These are phyloP conservation scores for Penicillium sp. DNA, from an alignment of 2,329 filamentous ascomycete species.

Conservation along the genomic window DNA sequence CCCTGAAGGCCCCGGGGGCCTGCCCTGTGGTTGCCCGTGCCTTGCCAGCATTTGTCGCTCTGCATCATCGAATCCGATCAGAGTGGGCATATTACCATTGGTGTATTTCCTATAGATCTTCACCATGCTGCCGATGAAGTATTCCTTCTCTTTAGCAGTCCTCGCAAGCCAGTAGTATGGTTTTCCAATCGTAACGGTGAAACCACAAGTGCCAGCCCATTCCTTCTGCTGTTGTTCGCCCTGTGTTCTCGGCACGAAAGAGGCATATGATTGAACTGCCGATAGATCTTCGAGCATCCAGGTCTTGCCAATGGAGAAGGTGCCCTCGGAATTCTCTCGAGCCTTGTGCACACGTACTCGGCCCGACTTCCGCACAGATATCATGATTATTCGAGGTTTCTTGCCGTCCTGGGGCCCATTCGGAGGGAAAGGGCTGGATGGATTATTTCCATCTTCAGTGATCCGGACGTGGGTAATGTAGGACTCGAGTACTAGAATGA, in stretches of 20 bases:
- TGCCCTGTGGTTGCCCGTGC: slow-evolving; percentile 23
- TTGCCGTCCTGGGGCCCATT: slow-evolving; percentile 72
- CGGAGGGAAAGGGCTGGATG: slow-evolving; percentile 81
- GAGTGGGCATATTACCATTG: slow-evolving; percentile 74
- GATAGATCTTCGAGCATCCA: slow-evolving; percentile 93
- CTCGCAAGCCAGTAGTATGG: slow-evolving; percentile 97
- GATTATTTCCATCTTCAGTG: slow-evolving; percentile 79
- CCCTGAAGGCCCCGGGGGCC: slow-evolving; percentile 10
- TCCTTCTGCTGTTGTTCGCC: slow-evolving; percentile 64
- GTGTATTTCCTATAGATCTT: slow-evolving; percentile 98
- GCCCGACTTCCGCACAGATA: slow-evolving; percentile 89
- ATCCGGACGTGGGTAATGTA: slow-evolving; percentile 98
- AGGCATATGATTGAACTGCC: slow-evolving; percentile 78
- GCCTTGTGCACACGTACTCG: slow-evolving; percentile 95
- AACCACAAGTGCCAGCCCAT: slow-evolving; percentile 83
- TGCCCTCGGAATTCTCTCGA: slow-evolving; percentile 88
- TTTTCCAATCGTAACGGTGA: slow-evolving; percentile 85
- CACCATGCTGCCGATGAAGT: slow-evolving; percentile 93
- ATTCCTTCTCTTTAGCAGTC: slow-evolving; percentile 94
- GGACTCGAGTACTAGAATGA: slow-evolving; percentile 71
- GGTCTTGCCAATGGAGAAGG: slow-evolving; percentile 97
- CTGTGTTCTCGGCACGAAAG: slow-evolving; percentile 58
- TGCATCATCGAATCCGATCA: slow-evolving; percentile 78
- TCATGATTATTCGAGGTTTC: slow-evolving; percentile 88
- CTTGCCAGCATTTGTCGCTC: slow-evolving; percentile 77